Percentiles rank a stretch among this genome's conserved stretches.
These are phyloP conservation scores for Colletotrichum spinosum DNA, from an alignment of 2,329 filamentous ascomycete genomes.

Conservation along the genomic window DNA sequence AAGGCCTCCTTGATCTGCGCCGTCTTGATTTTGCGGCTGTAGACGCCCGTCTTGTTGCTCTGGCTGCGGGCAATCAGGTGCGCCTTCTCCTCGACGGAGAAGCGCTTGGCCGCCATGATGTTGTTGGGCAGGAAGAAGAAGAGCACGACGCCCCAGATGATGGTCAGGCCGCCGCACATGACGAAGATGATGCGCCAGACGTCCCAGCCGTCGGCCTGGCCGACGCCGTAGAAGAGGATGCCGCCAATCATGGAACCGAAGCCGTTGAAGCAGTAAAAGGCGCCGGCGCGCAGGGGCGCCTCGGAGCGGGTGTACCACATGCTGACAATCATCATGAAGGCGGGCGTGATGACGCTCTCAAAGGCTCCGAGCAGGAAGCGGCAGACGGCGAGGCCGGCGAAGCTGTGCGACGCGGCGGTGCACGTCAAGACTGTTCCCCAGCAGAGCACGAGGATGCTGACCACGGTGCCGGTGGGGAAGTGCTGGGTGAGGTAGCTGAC, in stretches of 20 bases:
- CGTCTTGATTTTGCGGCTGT: constrained; percentile 53
- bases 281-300: constrained; percentile 38
- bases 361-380: constrained; percentile 48
- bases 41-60: constrained; percentile 52
- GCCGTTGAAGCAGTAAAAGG: constrained; percentile 38
- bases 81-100: constrained; percentile 65
- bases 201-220: constrained; percentile 41
- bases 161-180: constrained; percentile 38
- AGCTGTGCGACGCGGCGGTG: constrained; percentile 43
- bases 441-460: constrained; percentile 38
- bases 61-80: constrained; percentile 64
- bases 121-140: constrained; percentile 56
- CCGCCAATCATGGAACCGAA: constrained; percentile 36
- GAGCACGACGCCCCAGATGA: constrained; percentile 34
- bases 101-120: constrained; percentile 65
- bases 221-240: constrained; percentile 39
- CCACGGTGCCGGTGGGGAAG: constrained; percentile 36
- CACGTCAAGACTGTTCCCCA: constrained; percentile 42
- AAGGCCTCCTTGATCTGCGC: constrained; percentile 55
- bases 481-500: constrained; percentile 33
- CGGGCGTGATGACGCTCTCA: constrained; percentile 46
- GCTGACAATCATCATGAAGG: constrained; percentile 46
- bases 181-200: constrained; percentile 42
- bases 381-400: constrained; percentile 43
- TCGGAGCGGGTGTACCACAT: constrained; percentile 45